Base-by-base conservation (phyloP, 805 yeast genomes). In the Zygotorulaspora danielsina region DNA sequence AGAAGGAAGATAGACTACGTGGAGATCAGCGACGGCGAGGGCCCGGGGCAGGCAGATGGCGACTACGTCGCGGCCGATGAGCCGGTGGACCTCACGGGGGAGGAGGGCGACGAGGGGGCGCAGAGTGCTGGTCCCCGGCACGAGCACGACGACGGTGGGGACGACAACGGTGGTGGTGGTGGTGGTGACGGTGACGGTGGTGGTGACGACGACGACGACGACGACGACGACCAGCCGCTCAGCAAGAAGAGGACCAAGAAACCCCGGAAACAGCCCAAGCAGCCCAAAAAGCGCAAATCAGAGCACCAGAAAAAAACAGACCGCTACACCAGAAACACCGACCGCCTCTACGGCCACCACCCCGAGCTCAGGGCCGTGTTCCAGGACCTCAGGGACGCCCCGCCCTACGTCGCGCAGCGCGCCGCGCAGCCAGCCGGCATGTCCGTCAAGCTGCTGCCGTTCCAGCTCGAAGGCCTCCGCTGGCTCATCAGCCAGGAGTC, bases 401-500 rank as follows among this genome's bases (percentile, higher is more conserved):
- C 72, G 9, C 50, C 54, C 11, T 73, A 78, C 30, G 61, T 61
- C 20, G 78, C 79, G 0, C 74, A 72, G 45, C 55, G 72, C 32
- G 84, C 88, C 0, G 66, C 63, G 9, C 96, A 88, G 54, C 97
- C 98, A 0, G 72, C 67, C 1, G 88, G 84, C 7, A 77, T 90
- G 84, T 73, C 73, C 1, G 72, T 87, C 32, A 72, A 71, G 19
- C 63, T 93, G 26, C 68, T 93, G 19, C 97, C 97, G 1, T 93
- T 93, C 64, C 99, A 93, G 64, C 67, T 78, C 11, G 99, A 93
- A 66, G 98, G 98, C 13, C 68, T 93, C 34, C 76, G 83, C 53
- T 93, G 99, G 99, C 71, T 93, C 44, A 51, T 76, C 10, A 71
- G 77, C 34, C 97, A 90, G 64, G 79, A 78, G 16, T 28, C 45